Evolutionary conservation across 2,329 filamentous ascomycete species (phyloP).

Genomic region (Fusarium praegraminearum): DNA sequence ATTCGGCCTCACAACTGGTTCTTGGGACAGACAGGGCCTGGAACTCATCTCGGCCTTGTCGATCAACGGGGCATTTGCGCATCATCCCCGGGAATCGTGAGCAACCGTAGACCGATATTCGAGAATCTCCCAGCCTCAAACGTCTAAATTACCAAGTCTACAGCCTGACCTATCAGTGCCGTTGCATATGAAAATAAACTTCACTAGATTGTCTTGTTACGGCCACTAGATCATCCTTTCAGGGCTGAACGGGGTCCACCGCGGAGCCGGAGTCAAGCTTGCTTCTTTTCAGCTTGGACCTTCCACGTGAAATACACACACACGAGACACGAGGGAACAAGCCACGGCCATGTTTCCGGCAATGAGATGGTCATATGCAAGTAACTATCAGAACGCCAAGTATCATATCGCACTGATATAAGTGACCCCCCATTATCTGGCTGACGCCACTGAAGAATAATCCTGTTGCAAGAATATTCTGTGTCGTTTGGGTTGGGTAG

Average conservation of each 20-base stretch:
- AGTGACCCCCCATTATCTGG: not conserved
- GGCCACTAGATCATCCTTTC: constrained; percentile 21
- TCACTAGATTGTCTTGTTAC: constrained; percentile 22
- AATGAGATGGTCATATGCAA: not conserved
- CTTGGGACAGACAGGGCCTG: not conserved
- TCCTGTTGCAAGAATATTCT: not conserved
- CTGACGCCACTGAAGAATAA: not conserved
- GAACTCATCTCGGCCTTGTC: not conserved
- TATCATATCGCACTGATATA: not conserved
- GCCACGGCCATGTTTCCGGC: constrained; percentile 15
- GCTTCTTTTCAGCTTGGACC: not conserved
- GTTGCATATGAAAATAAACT: not conserved
- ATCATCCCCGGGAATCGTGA: not conserved
- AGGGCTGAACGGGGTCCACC: constrained; percentile 22
- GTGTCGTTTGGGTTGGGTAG: not conserved
- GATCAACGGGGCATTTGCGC: not conserved
- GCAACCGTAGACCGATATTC: not conserved
- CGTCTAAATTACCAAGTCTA: not conserved
- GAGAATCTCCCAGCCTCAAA: not conserved
- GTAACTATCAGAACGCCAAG: constrained; percentile 17
- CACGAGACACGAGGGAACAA: not conserved
- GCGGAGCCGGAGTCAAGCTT: constrained; percentile 31
- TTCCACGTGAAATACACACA: not conserved
- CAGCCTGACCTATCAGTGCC: not conserved
- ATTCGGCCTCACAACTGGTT: not conserved